Percentiles rank a stretch among this genome's conserved stretches.
phyloP scores from a whole-genome alignment of 257 asterid genomes.

The Datura wrightii region DNA sequence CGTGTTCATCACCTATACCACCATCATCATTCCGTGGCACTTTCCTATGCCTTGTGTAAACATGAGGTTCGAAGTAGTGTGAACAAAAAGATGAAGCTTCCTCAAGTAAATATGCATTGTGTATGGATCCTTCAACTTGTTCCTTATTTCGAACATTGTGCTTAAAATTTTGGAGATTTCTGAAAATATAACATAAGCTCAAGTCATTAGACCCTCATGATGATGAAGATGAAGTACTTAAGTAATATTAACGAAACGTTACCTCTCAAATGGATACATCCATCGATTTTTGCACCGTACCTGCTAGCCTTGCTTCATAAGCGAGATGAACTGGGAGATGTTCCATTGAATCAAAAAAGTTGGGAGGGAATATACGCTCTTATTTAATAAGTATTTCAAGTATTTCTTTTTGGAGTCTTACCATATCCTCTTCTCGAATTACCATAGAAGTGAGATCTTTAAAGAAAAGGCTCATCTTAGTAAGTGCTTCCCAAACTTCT shows the following conservation, averaged over 20 bases:
- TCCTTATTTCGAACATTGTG: not conserved
- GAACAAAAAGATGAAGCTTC: not conserved
- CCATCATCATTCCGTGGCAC: not conserved
- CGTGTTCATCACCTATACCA: not conserved
- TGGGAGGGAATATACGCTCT: not conserved
- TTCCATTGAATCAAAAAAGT: not conserved
- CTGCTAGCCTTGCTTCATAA: not conserved
- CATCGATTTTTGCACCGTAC: not conserved
- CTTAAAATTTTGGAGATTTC: not conserved
- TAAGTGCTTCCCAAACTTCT: not conserved
- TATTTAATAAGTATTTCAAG: not conserved
- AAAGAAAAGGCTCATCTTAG: too few species aligned
- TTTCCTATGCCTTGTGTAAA: not conserved
- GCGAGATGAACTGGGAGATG: not conserved
- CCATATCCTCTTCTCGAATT: not conserved
- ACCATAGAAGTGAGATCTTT: not conserved
- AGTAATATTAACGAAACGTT: not conserved
- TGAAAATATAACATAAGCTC: not conserved
- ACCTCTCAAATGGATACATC: not conserved
- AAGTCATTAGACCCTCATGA: not conserved
- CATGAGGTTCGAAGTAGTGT: not conserved
- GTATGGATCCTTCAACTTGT: not conserved
- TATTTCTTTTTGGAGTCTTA: not conserved
- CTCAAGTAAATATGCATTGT: not conserved
- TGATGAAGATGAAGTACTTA: not conserved